These are phyloP conservation scores for Torrubiella hemipterigena DNA, from an alignment of 2,329 filamentous ascomycete genomes.

Conservation along the genomic window DNA sequence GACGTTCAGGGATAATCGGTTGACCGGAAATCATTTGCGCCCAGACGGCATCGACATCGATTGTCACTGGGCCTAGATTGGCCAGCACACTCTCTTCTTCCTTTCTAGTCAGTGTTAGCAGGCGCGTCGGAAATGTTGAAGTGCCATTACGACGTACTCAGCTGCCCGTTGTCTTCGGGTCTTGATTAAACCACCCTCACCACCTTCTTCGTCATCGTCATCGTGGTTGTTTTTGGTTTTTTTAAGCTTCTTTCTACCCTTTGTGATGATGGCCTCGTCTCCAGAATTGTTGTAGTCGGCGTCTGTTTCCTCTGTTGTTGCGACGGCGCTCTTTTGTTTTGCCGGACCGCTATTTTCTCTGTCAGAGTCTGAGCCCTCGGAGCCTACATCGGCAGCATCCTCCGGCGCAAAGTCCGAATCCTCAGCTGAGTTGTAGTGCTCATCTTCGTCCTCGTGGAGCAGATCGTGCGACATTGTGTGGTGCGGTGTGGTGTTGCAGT, in stretches of 20 bases:
- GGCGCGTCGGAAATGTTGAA: neutral
- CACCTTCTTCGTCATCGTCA: constrained; percentile 40
- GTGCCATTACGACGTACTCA: constrained; percentile 33
- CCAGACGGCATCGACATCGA: constrained; percentile 64
- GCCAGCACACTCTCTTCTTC: constrained; percentile 42
- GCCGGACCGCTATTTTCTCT: constrained; percentile 13
- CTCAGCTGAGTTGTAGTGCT: constrained; percentile 56
- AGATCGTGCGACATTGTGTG: constrained; percentile 30
- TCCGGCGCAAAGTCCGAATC: constrained; percentile 65
- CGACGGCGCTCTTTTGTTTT: constrained; percentile 2
- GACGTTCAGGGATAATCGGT: constrained; percentile 6
- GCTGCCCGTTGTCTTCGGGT: constrained; percentile 57
- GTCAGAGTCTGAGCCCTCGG: constrained; percentile 25
- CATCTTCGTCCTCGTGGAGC: constrained; percentile 32
- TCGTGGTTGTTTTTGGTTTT: constrained; percentile 26
- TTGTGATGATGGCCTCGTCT: constrained; percentile 58
- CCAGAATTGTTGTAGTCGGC: constrained; percentile 54
- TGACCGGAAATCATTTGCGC: constrained; percentile 46
- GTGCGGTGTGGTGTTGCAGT: constrained; percentile 1
- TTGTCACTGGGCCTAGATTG: constrained; percentile 47
- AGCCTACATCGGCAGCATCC: constrained; percentile 35
- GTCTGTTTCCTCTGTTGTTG: constrained; percentile 11
- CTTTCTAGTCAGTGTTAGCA: constrained; percentile 29
- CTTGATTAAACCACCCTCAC: constrained; percentile 55
- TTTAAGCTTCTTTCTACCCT: constrained; percentile 42